These are phyloP conservation scores for Pisolithus sp. DNA, from an alignment of 768 basidiomycete genomes.

Conservation along the genomic window DNA sequence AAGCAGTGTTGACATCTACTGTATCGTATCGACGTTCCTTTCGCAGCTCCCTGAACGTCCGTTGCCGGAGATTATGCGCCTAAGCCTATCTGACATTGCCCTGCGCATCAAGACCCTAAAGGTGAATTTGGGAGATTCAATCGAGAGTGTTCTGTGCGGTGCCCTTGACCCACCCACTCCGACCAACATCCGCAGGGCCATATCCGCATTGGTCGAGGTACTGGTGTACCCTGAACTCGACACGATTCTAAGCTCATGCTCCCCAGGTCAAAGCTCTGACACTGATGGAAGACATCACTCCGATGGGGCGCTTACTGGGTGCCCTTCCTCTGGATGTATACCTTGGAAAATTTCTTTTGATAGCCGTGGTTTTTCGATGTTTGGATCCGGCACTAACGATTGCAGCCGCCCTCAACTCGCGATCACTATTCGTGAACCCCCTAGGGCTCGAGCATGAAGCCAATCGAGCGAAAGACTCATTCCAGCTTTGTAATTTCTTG, in stretches of 20 bases:
- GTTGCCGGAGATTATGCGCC: slow-evolving; percentile 89
- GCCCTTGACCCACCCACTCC: slow-evolving; percentile 87
- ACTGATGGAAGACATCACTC: slow-evolving; percentile 81
- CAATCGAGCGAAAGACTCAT: slow-evolving; percentile 72
- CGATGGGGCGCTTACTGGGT: slow-evolving; percentile 85
- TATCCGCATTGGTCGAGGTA: slow-evolving; percentile 88
- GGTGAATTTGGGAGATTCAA: slow-evolving; percentile 73
- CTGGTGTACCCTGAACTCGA: not conserved
- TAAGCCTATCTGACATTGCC: slow-evolving; percentile 88
- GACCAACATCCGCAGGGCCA: slow-evolving; percentile 84
- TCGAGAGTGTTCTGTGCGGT: slow-evolving; percentile 82
- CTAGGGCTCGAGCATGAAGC: slow-evolving; percentile 85
- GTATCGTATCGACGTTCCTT: not conserved
- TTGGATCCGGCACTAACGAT: slow-evolving; percentile 96
- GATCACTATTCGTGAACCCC: slow-evolving; percentile 88
- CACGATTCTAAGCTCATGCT: not conserved
- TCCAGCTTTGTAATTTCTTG: slow-evolving; percentile 56
- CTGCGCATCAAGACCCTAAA: slow-evolving; percentile 93
- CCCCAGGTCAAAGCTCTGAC: slow-evolving; percentile 80
- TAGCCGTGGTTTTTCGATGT: slow-evolving; percentile 79
- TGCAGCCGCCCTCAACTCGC: slow-evolving; percentile 85
- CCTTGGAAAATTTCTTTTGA: slow-evolving; percentile 86
- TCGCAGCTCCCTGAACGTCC: slow-evolving; percentile 81
- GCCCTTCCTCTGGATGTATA: slow-evolving; percentile 95
- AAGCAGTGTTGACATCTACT: not conserved